Evolutionary conservation across 1,284 basidiomycete genomes (phyloP).

Genomic region (Ustilago sp.): DNA sequence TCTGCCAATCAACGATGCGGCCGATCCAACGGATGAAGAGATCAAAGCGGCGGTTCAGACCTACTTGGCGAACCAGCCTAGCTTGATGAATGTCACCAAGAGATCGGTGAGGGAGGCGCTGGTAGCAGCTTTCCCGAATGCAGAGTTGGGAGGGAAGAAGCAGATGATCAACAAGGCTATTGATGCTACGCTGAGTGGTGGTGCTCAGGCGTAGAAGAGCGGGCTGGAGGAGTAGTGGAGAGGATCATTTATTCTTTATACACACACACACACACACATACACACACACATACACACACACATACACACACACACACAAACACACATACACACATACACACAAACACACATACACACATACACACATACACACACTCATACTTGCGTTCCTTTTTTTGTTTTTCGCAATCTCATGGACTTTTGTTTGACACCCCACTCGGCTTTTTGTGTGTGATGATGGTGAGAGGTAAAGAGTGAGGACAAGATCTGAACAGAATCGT

Average conservation of each 20-base stretch:
- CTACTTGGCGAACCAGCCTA: slow-evolving; percentile 65
- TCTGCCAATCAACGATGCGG: slow-evolving; percentile 46
- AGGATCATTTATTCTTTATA: slow-evolving; percentile 3
- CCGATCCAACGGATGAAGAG: slow-evolving; percentile 61
- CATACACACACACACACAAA: neutral
- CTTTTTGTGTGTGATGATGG: no score
- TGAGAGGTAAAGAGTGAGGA: neutral
- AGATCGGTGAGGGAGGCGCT: slow-evolving; percentile 65
- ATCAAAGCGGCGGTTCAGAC: slow-evolving; percentile 57
- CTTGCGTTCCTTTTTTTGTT: slow-evolving; percentile 3
- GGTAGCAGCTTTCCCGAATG: slow-evolving; percentile 65
- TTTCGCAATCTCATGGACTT: slow-evolving; percentile 24
- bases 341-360: neutral
- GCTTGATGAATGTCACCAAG: slow-evolving; percentile 67
- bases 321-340: slow-evolving; percentile 6
- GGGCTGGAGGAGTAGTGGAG: neutral
- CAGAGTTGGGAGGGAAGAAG: slow-evolving; percentile 57
- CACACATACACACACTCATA: slow-evolving; percentile 4
- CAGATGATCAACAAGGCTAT: slow-evolving; percentile 65
- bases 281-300: neutral
- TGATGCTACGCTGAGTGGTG: slow-evolving; percentile 64
- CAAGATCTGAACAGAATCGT: neutral
- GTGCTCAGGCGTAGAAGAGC: slow-evolving; percentile 35
- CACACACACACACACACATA: neutral
- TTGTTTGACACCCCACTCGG: neutral